Evolutionary conservation across 768 basidiomycete genomes (phyloP), one percentile per base, ranked within the genome.

Genomic region (Cyclocybe cylindracea): DNA sequence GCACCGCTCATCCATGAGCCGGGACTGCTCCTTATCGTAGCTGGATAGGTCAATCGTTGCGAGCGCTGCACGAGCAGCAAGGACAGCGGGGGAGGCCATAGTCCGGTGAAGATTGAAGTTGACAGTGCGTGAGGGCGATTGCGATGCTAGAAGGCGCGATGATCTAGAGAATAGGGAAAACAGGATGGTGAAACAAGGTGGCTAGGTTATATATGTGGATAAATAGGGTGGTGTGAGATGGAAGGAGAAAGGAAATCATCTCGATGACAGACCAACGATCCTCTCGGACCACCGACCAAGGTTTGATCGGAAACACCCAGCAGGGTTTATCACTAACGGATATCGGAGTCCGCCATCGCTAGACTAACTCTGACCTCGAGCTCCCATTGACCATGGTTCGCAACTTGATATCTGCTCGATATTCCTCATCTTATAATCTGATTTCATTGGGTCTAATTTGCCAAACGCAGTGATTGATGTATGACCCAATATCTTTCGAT

Each of bases 1-100:
- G 61, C 95, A 95, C 49, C 85, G 77, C 71, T 99, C 97, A 61
- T 94, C 91, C 97, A 99, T 99, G 51, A 99, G 78, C 54, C 87
- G 81, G 34, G 93, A 91, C 67, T 98, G 96, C 62, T 94, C 92
- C 9, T 88, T 81, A 66, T 98, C 95, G 79, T 98, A 98, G 55
- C 66, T 78, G 13, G 84, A 83, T 39, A 96, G 76, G 66, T 94
- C 91, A 58, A 95, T 76, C 62, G 75, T 85, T 9, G 88, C 82
- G 56, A 92, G 82, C 39, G 79, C 77, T 50, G 84, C 78, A 52
- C 72, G 75, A 14, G 86, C 85, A 54, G 87, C 86, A 49, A 71
- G 63, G 49, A 84, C 74, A 42, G 88, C 87, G 53, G 76, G 86
- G 41, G 83, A 87, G 43, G 78, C 59, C 81, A 83, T 84, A 44